These are phyloP conservation scores for Penicillium rolfsii DNA, from an alignment of 2,329 filamentous ascomycete genomes.

Conservation along the genomic window DNA sequence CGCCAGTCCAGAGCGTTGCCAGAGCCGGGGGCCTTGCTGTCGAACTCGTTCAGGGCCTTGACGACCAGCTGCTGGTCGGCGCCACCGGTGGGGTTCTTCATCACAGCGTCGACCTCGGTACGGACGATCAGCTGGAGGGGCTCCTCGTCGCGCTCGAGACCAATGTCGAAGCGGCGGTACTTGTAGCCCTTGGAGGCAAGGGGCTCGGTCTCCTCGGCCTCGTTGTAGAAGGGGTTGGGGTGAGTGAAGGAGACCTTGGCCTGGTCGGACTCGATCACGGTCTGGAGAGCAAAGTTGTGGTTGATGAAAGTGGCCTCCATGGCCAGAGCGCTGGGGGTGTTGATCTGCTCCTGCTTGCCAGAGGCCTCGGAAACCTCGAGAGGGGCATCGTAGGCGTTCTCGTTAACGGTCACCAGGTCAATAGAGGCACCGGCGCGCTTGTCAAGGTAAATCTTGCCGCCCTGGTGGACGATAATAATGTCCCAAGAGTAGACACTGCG, in stretches of 20 bases:
- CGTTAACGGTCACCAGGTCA: constrained; percentile 98
- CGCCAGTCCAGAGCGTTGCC: constrained; percentile 97
- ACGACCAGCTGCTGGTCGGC: constrained; percentile 90
- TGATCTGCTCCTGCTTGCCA: constrained; percentile 84
- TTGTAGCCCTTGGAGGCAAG: constrained; percentile 97
- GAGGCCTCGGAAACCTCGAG: constrained; percentile 77
- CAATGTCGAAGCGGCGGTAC: constrained; percentile 95
- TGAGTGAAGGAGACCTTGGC: constrained; percentile 81
- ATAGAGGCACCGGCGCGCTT: constrained; percentile 94
- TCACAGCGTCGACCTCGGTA: constrained; percentile 90
- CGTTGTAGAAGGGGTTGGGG: constrained; percentile 97
- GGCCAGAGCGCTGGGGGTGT: constrained; percentile 89
- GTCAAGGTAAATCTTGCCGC: constrained; percentile 97
- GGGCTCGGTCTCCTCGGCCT: constrained; percentile 87
- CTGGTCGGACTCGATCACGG: constrained; percentile 78
- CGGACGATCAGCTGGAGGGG: constrained; percentile 91
- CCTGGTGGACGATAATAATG: constrained; percentile 88
- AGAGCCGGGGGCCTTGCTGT: constrained; percentile 94
- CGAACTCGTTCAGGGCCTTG: constrained; percentile 98
- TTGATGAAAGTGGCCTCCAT: constrained; percentile 99
- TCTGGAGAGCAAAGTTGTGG: constrained; percentile 98
- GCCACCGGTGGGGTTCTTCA: constrained; percentile 91
- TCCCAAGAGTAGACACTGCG: constrained; percentile 99
- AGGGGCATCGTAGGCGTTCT: constrained; percentile 94
- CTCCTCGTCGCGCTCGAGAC: constrained; percentile 86